Evolutionary conservation across 176 grass and related monocot species (phyloP).

Genomic region (Bothriochloa decipiens): DNA sequence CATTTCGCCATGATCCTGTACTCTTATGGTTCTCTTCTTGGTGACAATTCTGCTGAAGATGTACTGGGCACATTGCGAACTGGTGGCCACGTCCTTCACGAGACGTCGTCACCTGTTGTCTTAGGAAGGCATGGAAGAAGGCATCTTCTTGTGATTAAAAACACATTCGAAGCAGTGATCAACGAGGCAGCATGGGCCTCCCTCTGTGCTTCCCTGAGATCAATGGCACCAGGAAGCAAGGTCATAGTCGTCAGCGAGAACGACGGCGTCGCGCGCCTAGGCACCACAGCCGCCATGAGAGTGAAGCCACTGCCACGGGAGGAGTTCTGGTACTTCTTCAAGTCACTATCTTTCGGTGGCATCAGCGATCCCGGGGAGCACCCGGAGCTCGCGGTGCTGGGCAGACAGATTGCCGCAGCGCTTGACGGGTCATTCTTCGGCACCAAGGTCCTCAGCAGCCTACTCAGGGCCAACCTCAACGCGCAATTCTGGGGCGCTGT

Average conservation of each 20-base stretch:
- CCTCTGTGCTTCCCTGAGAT: slow-evolving; percentile 33
- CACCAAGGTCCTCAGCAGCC: slow-evolving; percentile 26
- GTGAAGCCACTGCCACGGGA: slow-evolving; percentile 19
- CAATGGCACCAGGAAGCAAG: slow-evolving; percentile 33
- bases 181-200: slow-evolving; percentile 16
- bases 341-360: slow-evolving; percentile 29
- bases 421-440: slow-evolving; percentile 39
- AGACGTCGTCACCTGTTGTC: neutral
- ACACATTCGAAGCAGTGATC: slow-evolving; percentile 28
- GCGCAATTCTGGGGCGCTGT: slow-evolving; percentile 14
- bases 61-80: neutral
- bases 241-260: slow-evolving; percentile 41
- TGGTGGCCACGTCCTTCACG: neutral
- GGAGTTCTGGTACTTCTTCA: slow-evolving; percentile 53
- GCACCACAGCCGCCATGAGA: slow-evolving; percentile 9
- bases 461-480: slow-evolving; percentile 29
- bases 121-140: neutral
- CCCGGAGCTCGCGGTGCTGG: slow-evolving; percentile 24
- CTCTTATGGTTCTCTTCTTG: slow-evolving; percentile 30
- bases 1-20: slow-evolving; percentile 31
- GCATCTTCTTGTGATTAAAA: slow-evolving; percentile 17
- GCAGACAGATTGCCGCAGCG: slow-evolving; percentile 36
- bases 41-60: neutral
- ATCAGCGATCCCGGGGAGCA: slow-evolving; percentile 4
- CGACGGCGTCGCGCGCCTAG: slow-evolving; percentile 26